Conservation (phyloP, 768 basidiomycete genomes). For the Lyophyllum decastes region DNA sequence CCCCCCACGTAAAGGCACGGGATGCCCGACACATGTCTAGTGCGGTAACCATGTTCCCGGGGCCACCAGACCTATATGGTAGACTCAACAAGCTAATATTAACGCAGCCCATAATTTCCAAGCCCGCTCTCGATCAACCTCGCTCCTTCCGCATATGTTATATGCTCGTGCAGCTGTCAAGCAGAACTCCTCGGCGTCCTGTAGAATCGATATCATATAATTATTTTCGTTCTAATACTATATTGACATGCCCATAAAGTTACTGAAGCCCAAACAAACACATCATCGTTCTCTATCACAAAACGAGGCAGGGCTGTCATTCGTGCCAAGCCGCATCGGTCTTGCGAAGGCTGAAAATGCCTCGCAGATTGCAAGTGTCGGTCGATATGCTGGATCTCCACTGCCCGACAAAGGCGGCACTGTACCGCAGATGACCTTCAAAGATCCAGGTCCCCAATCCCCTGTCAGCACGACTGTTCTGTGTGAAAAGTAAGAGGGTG, state of each 20-base stretch:
- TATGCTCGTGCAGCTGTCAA: slow-evolving; percentile 5
- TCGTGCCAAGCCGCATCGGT: slow-evolving; percentile 17
- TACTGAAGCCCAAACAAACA: not conserved
- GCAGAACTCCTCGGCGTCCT: not conserved
- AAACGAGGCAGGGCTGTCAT: not conserved
- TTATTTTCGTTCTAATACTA: not conserved
- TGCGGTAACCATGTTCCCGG: too few species aligned
- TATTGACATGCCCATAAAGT: not conserved
- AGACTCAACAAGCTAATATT: too few species aligned
- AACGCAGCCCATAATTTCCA: not conserved
- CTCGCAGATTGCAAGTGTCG: slow-evolving; percentile 38
- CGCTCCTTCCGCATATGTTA: not conserved
- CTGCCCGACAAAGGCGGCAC: slow-evolving; percentile 51
- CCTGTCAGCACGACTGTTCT: slow-evolving; percentile 44
- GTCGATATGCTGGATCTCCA: slow-evolving; percentile 43
- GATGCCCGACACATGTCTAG: too few species aligned
- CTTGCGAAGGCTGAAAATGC: slow-evolving; percentile 62
- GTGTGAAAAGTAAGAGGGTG: slow-evolving; percentile 1
- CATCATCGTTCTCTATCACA: not conserved
- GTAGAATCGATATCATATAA: not conserved
- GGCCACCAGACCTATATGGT: too few species aligned
- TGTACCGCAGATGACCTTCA: slow-evolving; percentile 53
- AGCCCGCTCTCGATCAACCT: not conserved
- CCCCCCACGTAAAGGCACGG: too few species aligned
- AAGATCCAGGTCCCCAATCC: slow-evolving; percentile 56